Percentiles rank a stretch among this genome's conserved stretches.
These are phyloP conservation scores for Nothophaeocryptopus gaeumannii DNA, from an alignment of 2,329 filamentous ascomycete species.

Conservation along the genomic window DNA sequence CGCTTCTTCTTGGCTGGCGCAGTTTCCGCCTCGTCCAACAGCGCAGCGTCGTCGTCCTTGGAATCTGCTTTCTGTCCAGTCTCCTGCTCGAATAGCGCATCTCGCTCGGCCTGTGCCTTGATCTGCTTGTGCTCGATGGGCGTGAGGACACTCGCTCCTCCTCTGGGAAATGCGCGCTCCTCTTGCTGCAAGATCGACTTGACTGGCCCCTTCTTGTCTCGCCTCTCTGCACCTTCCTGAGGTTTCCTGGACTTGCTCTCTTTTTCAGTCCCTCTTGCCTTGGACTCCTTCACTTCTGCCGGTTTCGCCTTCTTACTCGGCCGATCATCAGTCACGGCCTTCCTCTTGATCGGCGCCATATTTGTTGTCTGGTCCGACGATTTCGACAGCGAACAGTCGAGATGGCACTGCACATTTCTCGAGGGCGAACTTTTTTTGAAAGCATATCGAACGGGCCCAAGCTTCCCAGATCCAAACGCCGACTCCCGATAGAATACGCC, in stretches of 20 bases:
- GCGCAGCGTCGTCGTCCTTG: conserved; percentile 50
- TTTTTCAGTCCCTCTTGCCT: conserved; percentile 13
- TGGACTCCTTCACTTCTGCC: conserved; percentile 23
- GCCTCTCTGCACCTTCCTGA: conserved; percentile 16
- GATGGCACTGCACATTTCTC: no score
- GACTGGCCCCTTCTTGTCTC: conserved; percentile 29
- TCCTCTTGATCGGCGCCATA: conserved; percentile 49
- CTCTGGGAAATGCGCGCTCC: conserved; percentile 86
- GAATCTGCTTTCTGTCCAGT: conserved; percentile 58
- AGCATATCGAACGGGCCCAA: no score
- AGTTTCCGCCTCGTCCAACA: conserved; percentile 41
- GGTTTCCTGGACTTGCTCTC: conserved; percentile 25
- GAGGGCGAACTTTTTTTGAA: no score
- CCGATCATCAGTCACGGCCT: conserved; percentile 41
- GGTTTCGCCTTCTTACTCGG: conserved; percentile 35
- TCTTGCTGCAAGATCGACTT: conserved; percentile 65
- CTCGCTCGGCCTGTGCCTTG: conserved; percentile 84
- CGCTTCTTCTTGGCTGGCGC: conserved; percentile 46
- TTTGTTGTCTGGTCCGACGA: not conserved
- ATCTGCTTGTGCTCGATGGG: conserved; percentile 96
- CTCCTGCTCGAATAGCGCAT: conserved; percentile 85
- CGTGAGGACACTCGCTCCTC: conserved; percentile 84
- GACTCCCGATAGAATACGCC: no score
- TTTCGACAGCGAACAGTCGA: no score
- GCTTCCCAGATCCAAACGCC: no score